Conservation (phyloP, 805 yeast species). For the Naumovozyma castellii region DNA sequence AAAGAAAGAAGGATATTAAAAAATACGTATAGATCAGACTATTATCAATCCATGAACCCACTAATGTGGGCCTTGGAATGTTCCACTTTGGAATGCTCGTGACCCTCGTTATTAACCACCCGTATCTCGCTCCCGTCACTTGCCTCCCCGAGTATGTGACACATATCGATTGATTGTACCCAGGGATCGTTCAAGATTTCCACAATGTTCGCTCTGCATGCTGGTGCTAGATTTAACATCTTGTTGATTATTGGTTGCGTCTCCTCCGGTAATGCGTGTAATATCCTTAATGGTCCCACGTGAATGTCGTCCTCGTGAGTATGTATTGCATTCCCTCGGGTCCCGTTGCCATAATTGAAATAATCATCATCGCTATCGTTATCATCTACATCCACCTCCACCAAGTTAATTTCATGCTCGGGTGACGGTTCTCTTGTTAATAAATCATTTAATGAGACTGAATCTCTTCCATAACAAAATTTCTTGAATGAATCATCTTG, state of each 20-base stretch:
- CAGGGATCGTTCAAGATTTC: slow-evolving; percentile 60
- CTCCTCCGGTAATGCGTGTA: slow-evolving; percentile 55
- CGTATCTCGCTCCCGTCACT: no score
- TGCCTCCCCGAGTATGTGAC: slow-evolving; percentile 31
- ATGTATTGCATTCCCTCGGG: no score
- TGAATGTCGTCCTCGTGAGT: no score
- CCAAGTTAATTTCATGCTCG: neutral
- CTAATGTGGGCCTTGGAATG: neutral
- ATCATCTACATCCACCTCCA: neutral
- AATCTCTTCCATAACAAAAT: slow-evolving; percentile 61
- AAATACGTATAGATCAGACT: neutral
- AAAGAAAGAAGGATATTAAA: neutral
- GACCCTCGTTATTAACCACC: neutral
- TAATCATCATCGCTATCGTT: slow-evolving; percentile 32
- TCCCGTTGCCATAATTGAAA: slow-evolving; percentile 8
- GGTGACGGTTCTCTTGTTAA: slow-evolving; percentile 30
- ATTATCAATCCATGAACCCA: neutral
- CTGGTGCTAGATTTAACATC: slow-evolving; percentile 73
- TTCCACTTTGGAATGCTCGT: neutral
- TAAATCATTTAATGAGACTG: slow-evolving; percentile 51
- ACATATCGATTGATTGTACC: slow-evolving; percentile 51
- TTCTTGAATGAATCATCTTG: slow-evolving; percentile 71
- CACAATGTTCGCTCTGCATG: slow-evolving; percentile 61
- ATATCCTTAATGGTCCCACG: slow-evolving; percentile 54
- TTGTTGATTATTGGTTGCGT: slow-evolving; percentile 51